Evolutionary conservation across 2,329 filamentous ascomycete species (phyloP).

Genomic region (Lachnellula subtilissima): DNA sequence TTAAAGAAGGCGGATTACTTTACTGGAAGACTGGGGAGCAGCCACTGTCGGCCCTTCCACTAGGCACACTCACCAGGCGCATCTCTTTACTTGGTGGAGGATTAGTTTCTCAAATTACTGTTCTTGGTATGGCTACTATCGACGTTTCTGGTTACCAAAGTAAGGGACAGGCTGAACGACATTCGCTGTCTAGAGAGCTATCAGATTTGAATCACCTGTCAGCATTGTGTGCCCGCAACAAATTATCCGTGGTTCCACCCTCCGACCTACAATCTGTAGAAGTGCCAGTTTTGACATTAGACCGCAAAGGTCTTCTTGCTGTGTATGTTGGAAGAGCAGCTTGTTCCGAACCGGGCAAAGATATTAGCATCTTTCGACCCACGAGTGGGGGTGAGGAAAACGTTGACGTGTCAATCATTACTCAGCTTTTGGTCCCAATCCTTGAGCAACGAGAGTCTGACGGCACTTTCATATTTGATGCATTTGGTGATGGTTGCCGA

Average conservation of each 20-base stretch:
- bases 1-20: not conserved
- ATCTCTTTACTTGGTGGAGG: not conserved
- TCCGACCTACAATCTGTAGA: not conserved
- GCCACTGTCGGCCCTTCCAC: not conserved
- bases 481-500: not conserved
- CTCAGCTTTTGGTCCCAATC: conserved; percentile 1
- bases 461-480: conserved; percentile 1
- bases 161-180: not conserved
- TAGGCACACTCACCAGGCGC: not conserved
- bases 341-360: not conserved
- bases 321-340: conserved; percentile 1
- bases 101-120: not conserved
- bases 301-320: not conserved
- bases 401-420: conserved; percentile 1
- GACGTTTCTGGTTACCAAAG: not conserved
- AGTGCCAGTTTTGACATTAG: not conserved
- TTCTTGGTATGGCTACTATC: not conserved
- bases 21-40: not conserved
- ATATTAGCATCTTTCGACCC: conserved; percentile 1
- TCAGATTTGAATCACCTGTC: not conserved
- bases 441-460: not conserved
- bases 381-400: not conserved
- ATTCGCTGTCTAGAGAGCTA: not conserved
- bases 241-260: not conserved
- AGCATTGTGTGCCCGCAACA: not conserved